These are phyloP conservation scores for Agaricus blazei DNA, from an alignment of 768 basidiomycete species.

Conservation along the genomic window DNA sequence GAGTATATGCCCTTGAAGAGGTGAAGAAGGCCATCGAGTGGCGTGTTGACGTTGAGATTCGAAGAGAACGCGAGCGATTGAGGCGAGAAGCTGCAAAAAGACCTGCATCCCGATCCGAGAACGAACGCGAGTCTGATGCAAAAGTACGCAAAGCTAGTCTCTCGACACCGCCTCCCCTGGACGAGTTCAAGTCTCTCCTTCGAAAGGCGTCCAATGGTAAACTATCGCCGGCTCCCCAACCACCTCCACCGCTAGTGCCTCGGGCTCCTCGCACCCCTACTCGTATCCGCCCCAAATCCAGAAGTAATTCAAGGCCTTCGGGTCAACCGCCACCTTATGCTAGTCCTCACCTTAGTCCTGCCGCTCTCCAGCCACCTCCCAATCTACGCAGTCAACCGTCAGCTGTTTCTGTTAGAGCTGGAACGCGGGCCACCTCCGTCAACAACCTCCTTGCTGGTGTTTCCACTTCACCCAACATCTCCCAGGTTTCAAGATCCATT, in stretches of 20 bases:
- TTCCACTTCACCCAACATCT: slow-evolving; percentile 28
- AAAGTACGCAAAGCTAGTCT: slow-evolving; percentile 44
- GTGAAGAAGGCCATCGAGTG: slow-evolving; percentile 83
- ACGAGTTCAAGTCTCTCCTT: slow-evolving; percentile 23
- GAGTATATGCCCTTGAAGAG: slow-evolving; percentile 86
- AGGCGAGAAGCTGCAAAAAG: slow-evolving; percentile 66
- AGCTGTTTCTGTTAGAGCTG: slow-evolving; percentile 34
- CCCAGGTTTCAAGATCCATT: slow-evolving; percentile 20
- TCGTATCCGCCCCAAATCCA: slow-evolving; percentile 26
- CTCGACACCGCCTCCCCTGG: slow-evolving; percentile 40
- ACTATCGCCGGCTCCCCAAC: slow-evolving; percentile 24
- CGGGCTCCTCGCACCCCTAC: slow-evolving; percentile 41
- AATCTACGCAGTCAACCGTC: slow-evolving; percentile 36
- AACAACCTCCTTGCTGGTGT: slow-evolving; percentile 54
- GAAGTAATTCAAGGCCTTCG: slow-evolving; percentile 23
- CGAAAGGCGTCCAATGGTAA: slow-evolving; percentile 37
- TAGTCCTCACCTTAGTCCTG: slow-evolving; percentile 45
- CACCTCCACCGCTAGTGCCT: slow-evolving; percentile 28
- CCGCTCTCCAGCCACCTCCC: slow-evolving; percentile 26
- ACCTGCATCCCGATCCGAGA: slow-evolving; percentile 23
- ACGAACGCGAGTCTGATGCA: slow-evolving; percentile 39
- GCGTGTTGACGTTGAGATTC: slow-evolving; percentile 77
- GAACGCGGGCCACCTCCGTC: slow-evolving; percentile 51
- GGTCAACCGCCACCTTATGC: slow-evolving; percentile 69
- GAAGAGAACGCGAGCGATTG: slow-evolving; percentile 68